Conservation (phyloP, 441 rosid genomes). For the Syzygium malaccense region DNA sequence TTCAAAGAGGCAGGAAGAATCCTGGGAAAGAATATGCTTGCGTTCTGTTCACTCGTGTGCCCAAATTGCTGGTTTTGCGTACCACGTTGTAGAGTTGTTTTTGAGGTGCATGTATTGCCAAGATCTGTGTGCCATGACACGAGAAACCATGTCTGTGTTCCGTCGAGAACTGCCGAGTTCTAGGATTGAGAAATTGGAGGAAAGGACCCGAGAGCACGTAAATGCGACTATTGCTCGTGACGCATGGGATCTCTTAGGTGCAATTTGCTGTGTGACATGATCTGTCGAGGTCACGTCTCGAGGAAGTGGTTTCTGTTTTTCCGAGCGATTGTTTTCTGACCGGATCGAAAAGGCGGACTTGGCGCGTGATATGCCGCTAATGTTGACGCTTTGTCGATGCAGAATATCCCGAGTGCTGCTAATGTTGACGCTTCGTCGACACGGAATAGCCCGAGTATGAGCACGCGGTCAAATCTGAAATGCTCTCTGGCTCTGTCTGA, state of each 20-base stretch:
- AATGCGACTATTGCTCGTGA: not conserved
- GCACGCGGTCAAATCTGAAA: not conserved
- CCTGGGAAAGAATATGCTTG: not conserved
- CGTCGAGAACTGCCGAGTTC: not conserved
- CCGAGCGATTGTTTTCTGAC: not conserved
- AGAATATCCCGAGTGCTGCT: not conserved
- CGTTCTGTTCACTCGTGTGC: not conserved
- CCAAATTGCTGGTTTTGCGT: not conserved
- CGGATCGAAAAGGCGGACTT: not conserved
- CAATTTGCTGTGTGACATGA: not conserved
- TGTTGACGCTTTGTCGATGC: not conserved
- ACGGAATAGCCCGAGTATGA: not conserved
- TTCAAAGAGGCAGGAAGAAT: not conserved
- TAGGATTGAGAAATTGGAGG: not conserved
- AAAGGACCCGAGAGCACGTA: not conserved
- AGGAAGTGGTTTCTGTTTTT: not conserved
- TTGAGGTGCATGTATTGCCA: not conserved
- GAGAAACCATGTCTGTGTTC: not conserved
- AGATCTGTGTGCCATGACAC: not conserved
- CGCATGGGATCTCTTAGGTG: not conserved
- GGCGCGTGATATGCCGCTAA: not conserved
- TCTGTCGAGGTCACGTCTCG: not conserved
- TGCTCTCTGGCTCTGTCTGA: not conserved
- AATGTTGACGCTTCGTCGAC: not conserved
- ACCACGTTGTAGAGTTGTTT: not conserved